Percentiles rank a stretch among this genome's conserved stretches.
Evolutionary conservation across 2,329 filamentous ascomycete species (phyloP).

Genomic region (Cercospora nicotianae): DNA sequence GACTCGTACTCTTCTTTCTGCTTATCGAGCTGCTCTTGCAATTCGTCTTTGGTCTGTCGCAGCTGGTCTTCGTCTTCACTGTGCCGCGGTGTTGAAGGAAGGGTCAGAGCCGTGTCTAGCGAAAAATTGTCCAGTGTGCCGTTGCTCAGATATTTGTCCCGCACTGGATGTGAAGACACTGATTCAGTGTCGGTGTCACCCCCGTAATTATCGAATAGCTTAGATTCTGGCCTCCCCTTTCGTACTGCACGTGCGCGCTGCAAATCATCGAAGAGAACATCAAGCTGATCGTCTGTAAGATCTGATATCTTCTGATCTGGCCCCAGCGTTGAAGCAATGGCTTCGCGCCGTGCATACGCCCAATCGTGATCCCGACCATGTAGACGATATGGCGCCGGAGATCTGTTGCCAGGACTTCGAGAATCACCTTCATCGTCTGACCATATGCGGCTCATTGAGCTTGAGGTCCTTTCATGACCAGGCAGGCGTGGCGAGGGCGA

Average conservation of each 20-base stretch:
- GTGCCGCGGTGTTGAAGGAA: conserved; percentile 86
- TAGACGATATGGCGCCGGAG: conserved; percentile 64
- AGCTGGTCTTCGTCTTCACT: conserved; percentile 79
- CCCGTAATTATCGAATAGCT: conserved; percentile 51
- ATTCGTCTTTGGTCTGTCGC: conserved; percentile 72
- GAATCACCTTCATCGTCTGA: conserved; percentile 75
- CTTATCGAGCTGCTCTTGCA: conserved; percentile 78
- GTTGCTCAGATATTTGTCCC: conserved; percentile 94
- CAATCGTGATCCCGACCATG: conserved; percentile 81
- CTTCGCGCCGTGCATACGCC: conserved; percentile 89
- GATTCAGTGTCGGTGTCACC: conserved; percentile 80
- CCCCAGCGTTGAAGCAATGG: conserved; percentile 85
- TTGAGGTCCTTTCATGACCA: conserved; percentile 69
- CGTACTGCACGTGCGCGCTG: conserved; percentile 83
- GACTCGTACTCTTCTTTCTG: conserved; percentile 82
- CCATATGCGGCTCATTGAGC: conserved; percentile 67
- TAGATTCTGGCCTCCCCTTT: conserved; percentile 63
- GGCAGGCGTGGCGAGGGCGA: conserved; percentile 60
- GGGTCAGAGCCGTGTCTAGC: conserved; percentile 87
- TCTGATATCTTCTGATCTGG: conserved; percentile 88
- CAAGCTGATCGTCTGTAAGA: conserved; percentile 89
- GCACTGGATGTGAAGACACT: conserved; percentile 68
- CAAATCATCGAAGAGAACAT: conserved; percentile 89
- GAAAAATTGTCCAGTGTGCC: conserved; percentile 93
- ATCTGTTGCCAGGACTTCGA: conserved; percentile 73